Base-by-base conservation (phyloP, 2,329 filamentous ascomycete genomes). In the Podosphaera xanthii region DNA sequence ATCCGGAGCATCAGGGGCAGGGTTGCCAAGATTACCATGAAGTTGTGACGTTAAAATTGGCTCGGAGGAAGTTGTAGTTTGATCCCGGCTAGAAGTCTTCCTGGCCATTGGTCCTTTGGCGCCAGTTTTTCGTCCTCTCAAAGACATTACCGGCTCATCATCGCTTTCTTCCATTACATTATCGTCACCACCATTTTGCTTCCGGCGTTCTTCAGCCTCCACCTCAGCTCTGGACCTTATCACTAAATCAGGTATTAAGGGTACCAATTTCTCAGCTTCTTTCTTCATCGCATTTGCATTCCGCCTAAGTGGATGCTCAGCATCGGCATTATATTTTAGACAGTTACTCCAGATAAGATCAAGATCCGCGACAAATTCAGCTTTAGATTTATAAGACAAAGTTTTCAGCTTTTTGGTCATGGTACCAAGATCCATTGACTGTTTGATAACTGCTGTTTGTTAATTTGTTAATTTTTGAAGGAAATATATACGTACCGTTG, bases 301-400 rank as follows among this genome's bases (percentile, higher is more conserved):
- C 68, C 92, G 89, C 50, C 92, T 81, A 57, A 97, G 75, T 34
- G 87, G 87, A 67, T 96, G 89, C 61, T 83, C 82, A 65, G 88
- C 84, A 63, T 94, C 89, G 64, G 87, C 86, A 70, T 98, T 98
- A 71, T 97, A 98, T 67, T 86, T 89, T 59, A 98, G 76, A 70
- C 92, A 98, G 68, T 98, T 98, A 60, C 89, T 81, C 92, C 92
- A 98, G 58, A 98, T 97, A 57, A 97, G 74, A 69, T 94, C 91
- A 8, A 98, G 76, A 69, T 98, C 92, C 38, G 86, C 80, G 34
- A 97, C 89, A 64, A 98, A 98, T 33, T 98, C 92, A 62, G 86
- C 81, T 73, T 98, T 98, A 54, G 86, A 90, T 69, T 87, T 90
- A 72, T 87, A 92, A 44, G 78, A 77, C 42, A 88, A 72, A 8